phyloP scores from a whole-genome alignment of 257 asterid species.

The Galeopsis tetrahit region DNA sequence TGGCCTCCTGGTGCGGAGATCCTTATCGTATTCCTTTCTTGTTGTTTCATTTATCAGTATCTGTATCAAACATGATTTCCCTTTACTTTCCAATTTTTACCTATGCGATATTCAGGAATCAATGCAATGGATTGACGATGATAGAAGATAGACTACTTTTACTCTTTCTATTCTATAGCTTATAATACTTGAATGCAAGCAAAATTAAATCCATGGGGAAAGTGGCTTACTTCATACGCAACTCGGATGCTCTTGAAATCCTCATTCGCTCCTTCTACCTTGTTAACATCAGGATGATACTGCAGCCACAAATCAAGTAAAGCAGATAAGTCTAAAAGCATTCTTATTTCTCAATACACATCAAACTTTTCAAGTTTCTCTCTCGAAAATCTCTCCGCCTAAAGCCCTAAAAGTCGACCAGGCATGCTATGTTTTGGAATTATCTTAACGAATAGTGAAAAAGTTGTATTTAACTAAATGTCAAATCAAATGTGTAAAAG shows the following conservation, averaged over 20 bases:
- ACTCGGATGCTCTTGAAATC: constrained; percentile 76
- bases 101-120: background rate
- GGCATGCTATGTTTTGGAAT: background rate
- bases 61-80: constrained; percentile 42
- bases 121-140: background rate
- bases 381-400: background rate
- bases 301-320: constrained; percentile 47
- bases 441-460: no score
- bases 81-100: background rate
- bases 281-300: constrained; percentile 96
- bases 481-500: no score
- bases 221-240: constrained; percentile 76
- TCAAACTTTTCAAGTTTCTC: background rate
- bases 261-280: constrained; percentile 68
- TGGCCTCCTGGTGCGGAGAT: constrained; percentile 55
- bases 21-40: constrained; percentile 65
- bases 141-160: background rate
- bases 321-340: constrained; percentile 17
- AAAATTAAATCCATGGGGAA: constrained; percentile 21
- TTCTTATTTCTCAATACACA: background rate
- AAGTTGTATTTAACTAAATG: no score
- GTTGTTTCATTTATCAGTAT: constrained; percentile 64
- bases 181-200: background rate
- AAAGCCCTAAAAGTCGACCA: background rate
- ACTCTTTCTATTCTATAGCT: constrained; percentile 11